phyloP scores from a whole-genome alignment of 192 early-diverging fungal species.

The Rhizophagus prolifer region DNA sequence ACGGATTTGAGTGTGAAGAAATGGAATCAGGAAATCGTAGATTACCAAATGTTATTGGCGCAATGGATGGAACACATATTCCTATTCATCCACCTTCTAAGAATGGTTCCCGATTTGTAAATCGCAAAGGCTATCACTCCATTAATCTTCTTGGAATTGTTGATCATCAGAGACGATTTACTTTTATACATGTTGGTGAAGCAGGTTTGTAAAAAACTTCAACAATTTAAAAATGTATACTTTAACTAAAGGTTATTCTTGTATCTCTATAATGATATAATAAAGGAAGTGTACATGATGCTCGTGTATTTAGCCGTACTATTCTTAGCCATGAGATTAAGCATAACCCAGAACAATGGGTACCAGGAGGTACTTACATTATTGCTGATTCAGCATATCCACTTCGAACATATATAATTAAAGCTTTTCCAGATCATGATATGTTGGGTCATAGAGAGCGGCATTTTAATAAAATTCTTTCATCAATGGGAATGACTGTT shows the following conservation, averaged over 20 bases:
- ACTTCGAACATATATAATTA: neutral
- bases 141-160: too few relatives aligned
- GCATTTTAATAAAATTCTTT: neutral
- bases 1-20: too few relatives aligned
- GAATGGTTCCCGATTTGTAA: too few relatives aligned
- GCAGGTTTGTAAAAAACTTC: too few relatives aligned
- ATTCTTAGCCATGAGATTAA: neutral
- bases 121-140: too few relatives aligned
- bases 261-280: too few relatives aligned
- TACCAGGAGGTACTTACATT: neutral
- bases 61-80: too few relatives aligned
- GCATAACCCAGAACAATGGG: neutral
- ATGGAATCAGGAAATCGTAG: too few relatives aligned
- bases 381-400: neutral
- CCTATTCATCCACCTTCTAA: too few relatives aligned
- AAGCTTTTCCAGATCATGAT: neutral
- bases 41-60: too few relatives aligned
- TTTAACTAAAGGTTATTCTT: too few relatives aligned
- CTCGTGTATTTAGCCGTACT: neutral
- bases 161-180: neutral
- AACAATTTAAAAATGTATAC: too few relatives aligned
- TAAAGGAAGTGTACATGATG: neutral
- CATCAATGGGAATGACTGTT: neutral
- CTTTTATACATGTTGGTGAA: neutral
- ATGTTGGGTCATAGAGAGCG: neutral